phyloP scores from a whole-genome alignment of 306 rosid genomes.

The Prosopis cineraria region DNA sequence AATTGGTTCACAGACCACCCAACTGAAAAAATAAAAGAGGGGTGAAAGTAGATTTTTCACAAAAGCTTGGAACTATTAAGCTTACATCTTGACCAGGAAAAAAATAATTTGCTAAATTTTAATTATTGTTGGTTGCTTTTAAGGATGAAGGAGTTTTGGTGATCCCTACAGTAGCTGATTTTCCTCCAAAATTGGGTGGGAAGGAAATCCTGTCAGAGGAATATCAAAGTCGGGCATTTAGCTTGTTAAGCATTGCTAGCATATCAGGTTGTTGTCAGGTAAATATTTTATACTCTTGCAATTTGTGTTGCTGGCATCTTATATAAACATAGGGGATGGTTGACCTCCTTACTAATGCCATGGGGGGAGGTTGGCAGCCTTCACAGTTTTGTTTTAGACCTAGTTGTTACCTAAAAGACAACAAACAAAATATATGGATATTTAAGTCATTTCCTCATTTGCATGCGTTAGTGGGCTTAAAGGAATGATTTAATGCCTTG shows the following conservation, averaged over 20 bases:
- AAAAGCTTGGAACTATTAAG: not conserved
- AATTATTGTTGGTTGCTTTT: not conserved
- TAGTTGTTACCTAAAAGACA: not conserved
- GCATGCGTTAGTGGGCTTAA: not conserved
- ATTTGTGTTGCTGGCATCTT: slow-evolving; percentile 1
- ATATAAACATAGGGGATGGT: not conserved
- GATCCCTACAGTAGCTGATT: slow-evolving; percentile 84
- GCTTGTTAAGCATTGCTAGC: slow-evolving; percentile 89
- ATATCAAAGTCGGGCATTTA: slow-evolving; percentile 62
- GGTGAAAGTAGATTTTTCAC: not conserved
- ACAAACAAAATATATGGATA: not conserved
- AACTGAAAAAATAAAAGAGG: not conserved
- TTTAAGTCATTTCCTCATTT: not conserved
- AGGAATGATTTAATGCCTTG: not conserved
- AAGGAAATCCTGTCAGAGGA: slow-evolving; percentile 78
- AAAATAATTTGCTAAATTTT: slow-evolving; percentile 6
- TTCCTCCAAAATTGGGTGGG: slow-evolving; percentile 92
- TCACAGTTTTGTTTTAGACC: not conserved
- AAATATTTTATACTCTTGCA: slow-evolving; percentile 23
- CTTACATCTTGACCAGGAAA: not conserved
- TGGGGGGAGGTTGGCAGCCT: not conserved
- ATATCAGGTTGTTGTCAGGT: slow-evolving; percentile 99
- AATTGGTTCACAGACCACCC: not conserved
- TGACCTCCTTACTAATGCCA: not conserved
- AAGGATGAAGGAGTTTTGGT: slow-evolving; percentile 97